Conservation (phyloP, 768 basidiomycete species). For the Pleurotus salmoneostramineus region DNA sequence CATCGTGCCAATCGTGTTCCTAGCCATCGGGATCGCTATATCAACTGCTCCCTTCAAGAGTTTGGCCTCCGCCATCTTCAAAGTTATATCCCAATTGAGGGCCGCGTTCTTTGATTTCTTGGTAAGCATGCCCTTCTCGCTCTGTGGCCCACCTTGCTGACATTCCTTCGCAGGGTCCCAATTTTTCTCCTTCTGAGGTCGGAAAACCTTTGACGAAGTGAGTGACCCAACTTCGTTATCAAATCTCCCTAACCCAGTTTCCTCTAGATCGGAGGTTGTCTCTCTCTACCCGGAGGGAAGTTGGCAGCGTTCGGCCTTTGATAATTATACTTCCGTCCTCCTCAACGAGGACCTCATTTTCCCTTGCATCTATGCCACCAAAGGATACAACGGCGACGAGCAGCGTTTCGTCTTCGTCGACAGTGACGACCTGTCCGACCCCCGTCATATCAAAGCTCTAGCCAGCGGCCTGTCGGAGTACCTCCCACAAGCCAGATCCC, state of each 20-base stretch:
- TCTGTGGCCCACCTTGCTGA: neutral
- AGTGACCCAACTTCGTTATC: neutral
- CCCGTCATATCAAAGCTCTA: conserved; percentile 14
- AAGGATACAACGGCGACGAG: conserved; percentile 18
- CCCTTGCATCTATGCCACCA: conserved; percentile 19
- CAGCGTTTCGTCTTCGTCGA: conserved; percentile 17
- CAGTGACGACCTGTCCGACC: conserved; percentile 16
- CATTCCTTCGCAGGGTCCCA: neutral
- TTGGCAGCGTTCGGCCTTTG: conserved; percentile 18
- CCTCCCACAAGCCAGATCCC: conserved; percentile 14
- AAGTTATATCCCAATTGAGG: neutral
- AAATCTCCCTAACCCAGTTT: neutral
- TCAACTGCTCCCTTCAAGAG: neutral
- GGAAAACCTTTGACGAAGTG: conserved; percentile 14
- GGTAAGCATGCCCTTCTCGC: neutral
- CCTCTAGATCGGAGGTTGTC: conserved; percentile 10
- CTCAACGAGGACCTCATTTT: conserved; percentile 17
- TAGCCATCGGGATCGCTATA: neutral
- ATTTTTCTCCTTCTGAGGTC: neutral
- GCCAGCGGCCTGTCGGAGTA: conserved; percentile 13
- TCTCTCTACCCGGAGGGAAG: conserved; percentile 14
- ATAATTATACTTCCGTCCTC: conserved; percentile 14
- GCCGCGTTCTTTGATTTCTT: neutral
- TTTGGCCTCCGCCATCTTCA: neutral
- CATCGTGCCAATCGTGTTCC: neutral